Conservation (phyloP, 2,329 filamentous ascomycete genomes). For the Cladosporium halotolerans region DNA sequence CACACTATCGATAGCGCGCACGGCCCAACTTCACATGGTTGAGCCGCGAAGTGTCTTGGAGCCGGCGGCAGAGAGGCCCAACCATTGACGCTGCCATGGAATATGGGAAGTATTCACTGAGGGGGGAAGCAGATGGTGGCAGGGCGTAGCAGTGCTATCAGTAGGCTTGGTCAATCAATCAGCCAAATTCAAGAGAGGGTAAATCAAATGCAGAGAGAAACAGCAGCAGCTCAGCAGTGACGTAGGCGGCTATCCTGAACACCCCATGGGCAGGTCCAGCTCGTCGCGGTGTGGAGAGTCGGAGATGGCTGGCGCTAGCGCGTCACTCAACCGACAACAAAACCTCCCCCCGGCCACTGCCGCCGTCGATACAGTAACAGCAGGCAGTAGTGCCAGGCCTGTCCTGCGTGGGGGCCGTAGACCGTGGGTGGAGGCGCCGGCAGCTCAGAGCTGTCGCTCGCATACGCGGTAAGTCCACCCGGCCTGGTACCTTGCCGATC, state of each 20-base stretch:
- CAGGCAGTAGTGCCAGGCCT: too few relatives aligned
- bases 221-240: background rate
- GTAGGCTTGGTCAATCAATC: too few relatives aligned
- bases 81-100: background rate
- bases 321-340: background rate
- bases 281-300: background rate
- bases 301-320: slow-evolving; percentile 8
- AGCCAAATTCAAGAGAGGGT: too few relatives aligned
- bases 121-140: background rate
- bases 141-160: too few relatives aligned
- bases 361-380: too few relatives aligned
- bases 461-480: slow-evolving; percentile 2
- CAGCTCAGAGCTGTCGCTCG: background rate
- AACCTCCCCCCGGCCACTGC: too few relatives aligned
- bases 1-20: slow-evolving; percentile 8
- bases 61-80: background rate
- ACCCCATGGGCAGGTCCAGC: slow-evolving; percentile 3
- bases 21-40: slow-evolving; percentile 6
- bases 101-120: background rate
- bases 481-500: slow-evolving; percentile 6
- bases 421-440: slow-evolving; percentile 1
- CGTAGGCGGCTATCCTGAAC: slow-evolving; percentile 1
- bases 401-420: background rate
- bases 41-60: slow-evolving; percentile 11
- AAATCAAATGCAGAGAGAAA: background rate